Evolutionary conservation across 257 asterid species (phyloP).

Genomic region (Capsicum baccatum): DNA sequence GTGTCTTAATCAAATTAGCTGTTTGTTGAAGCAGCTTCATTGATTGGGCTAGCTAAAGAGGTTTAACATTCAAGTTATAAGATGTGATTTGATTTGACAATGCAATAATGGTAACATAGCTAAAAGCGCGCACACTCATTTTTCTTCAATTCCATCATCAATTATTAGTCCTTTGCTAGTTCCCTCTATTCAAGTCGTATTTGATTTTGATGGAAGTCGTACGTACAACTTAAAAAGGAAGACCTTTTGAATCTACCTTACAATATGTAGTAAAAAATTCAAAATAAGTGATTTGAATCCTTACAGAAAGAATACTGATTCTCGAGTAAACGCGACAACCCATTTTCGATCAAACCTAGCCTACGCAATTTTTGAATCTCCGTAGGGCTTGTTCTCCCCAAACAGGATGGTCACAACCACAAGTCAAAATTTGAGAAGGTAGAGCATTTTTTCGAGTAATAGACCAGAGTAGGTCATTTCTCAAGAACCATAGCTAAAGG

Average conservation of each 20-base stretch:
- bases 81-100: slow-evolving; percentile 4
- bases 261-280: background rate
- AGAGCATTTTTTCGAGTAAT: too few species aligned
- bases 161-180: background rate
- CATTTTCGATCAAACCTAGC: background rate
- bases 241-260: background rate
- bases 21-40: slow-evolving; percentile 23
- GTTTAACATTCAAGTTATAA: background rate
- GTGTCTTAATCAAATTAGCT: background rate
- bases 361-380: background rate
- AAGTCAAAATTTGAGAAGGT: background rate
- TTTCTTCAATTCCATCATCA: background rate
- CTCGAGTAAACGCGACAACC: background rate
- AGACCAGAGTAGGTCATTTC: too few species aligned
- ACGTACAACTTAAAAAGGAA: background rate
- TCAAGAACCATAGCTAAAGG: background rate
- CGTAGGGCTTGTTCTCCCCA: background rate
- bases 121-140: background rate
- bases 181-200: too few species aligned
- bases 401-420: background rate
- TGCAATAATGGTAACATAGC: background rate
- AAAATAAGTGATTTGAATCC: background rate
- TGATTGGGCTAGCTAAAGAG: background rate
- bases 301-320: background rate
- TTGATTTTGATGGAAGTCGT: background rate